Percentiles rank a stretch among this genome's conserved stretches.
These are phyloP conservation scores for Talaromyces islandicus DNA, from an alignment of 2,329 filamentous ascomycete species.

Conservation along the genomic window DNA sequence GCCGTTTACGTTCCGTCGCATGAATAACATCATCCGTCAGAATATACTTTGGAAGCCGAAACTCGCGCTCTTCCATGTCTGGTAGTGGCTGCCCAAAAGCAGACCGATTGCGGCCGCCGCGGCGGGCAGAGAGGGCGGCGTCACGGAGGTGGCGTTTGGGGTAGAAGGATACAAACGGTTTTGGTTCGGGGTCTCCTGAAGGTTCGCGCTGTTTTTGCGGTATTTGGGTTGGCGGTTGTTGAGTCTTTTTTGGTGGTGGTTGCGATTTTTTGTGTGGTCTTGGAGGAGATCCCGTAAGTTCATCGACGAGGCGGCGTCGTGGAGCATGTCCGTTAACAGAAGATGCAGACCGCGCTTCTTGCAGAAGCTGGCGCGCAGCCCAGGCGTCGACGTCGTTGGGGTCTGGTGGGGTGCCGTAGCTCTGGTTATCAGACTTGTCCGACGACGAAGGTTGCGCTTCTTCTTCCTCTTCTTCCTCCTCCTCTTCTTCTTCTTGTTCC, in stretches of 20 bases:
- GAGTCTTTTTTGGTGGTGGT: neutral
- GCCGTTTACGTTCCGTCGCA: slow-evolving; percentile 33
- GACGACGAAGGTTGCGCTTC: slow-evolving; percentile 11
- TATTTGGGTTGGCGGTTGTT: neutral
- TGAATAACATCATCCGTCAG: slow-evolving; percentile 38
- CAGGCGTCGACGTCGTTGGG: slow-evolving; percentile 65
- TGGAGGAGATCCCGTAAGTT: slow-evolving; percentile 5
- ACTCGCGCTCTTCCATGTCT: slow-evolving; percentile 61
- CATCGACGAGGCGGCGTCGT: slow-evolving; percentile 7
- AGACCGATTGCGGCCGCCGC: slow-evolving; percentile 61
- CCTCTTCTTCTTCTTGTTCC: slow-evolving; percentile 26
- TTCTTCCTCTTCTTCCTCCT: slow-evolving; percentile 18
- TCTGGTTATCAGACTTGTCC: slow-evolving; percentile 21
- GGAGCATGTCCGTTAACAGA: neutral
- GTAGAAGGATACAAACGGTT: slow-evolving; percentile 83
- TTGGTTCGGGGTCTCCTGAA: slow-evolving; percentile 21
- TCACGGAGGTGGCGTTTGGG: slow-evolving; percentile 72
- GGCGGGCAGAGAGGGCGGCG: slow-evolving; percentile 65
- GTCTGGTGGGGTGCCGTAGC: slow-evolving; percentile 53
- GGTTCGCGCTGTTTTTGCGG: neutral
- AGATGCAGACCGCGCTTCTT: slow-evolving; percentile 59
- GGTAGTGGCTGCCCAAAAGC: slow-evolving; percentile 82
- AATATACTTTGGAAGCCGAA: slow-evolving; percentile 63
- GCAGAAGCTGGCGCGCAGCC: slow-evolving; percentile 67
- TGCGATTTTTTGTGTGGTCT: neutral